Percentiles rank a stretch among this genome's conserved stretches.
These are phyloP conservation scores for Tetrastigma voinierianum DNA, from an alignment of 164 flowering plant species.

Conservation along the genomic window DNA sequence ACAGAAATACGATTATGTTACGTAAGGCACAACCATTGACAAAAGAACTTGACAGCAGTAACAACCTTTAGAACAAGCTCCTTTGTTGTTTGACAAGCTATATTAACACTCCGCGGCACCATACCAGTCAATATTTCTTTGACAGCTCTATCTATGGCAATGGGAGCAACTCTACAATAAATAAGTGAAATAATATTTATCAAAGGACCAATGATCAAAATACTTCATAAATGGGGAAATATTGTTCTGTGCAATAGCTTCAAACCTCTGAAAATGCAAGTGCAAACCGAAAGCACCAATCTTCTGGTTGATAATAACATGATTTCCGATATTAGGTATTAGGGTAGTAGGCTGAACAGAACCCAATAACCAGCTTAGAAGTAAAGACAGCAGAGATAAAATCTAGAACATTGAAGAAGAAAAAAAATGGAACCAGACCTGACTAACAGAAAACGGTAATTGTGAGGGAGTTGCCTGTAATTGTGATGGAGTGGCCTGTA, in stretches of 20 bases:
- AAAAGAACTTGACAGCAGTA: neutral
- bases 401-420: neutral
- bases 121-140: slow-evolving; percentile 77
- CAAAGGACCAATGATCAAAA: neutral
- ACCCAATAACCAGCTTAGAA: slow-evolving; percentile 9
- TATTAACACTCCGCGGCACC: slow-evolving; percentile 90
- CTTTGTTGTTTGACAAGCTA: slow-evolving; percentile 89
- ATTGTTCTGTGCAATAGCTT: slow-evolving; percentile 7
- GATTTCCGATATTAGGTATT: slow-evolving; percentile 74
- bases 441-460: slow-evolving; percentile 58
- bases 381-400: slow-evolving; percentile 2
- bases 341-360: slow-evolving; percentile 60
- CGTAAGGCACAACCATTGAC: neutral
- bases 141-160: slow-evolving; percentile 91
- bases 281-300: slow-evolving; percentile 67
- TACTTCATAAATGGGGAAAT: slow-evolving; percentile 2
- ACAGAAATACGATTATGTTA: neutral
- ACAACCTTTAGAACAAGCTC: slow-evolving; percentile 90
- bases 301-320: slow-evolving; percentile 76
- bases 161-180: slow-evolving; percentile 73
- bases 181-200: neutral
- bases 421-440: slow-evolving; percentile 37
- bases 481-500: slow-evolving; percentile 64
- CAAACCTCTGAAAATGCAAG: slow-evolving; percentile 83
- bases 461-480: slow-evolving; percentile 62